phyloP scores from a whole-genome alignment of 805 yeast species.

The Lachancea cidri region DNA sequence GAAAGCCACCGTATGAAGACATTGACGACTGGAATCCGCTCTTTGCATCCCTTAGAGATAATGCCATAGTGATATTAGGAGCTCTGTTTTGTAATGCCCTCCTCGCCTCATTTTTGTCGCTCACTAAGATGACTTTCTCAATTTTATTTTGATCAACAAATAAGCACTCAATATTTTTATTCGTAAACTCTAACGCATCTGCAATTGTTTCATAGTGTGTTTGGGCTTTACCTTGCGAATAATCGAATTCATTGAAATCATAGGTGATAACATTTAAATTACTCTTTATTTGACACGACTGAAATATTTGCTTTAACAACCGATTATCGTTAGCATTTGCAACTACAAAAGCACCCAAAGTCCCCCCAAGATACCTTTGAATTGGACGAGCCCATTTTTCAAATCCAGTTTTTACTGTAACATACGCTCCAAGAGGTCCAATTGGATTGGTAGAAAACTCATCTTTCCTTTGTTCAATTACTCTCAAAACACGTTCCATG shows the following conservation, averaged over 20 bases:
- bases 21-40: constrained; percentile 43
- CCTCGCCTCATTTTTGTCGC: constrained; percentile 49
- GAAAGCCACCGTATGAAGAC: constrained; percentile 39
- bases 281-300: constrained; percentile 28
- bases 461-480: constrained; percentile 33
- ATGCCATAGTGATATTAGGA: constrained; percentile 39
- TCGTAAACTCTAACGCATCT: constrained; percentile 54
- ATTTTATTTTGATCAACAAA: constrained; percentile 59
- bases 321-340: constrained; percentile 55
- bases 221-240: constrained; percentile 40
- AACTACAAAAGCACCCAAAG: constrained; percentile 63
- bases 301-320: constrained; percentile 35
- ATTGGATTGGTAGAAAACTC: constrained; percentile 50
- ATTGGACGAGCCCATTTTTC: constrained; percentile 54
- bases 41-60: constrained; percentile 37
- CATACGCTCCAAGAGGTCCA: constrained; percentile 73
- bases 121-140: constrained; percentile 53
- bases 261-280: constrained; percentile 46
- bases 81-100: constrained; percentile 32
- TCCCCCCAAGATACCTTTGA: constrained; percentile 47
- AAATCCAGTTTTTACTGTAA: constrained; percentile 51
- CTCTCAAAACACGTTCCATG: constrained; percentile 39
- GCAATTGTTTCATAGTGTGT: constrained; percentile 42
- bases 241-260: constrained; percentile 41
- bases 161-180: constrained; percentile 51